phyloP scores from a whole-genome alignment of 2,329 filamentous ascomycete species.

The Aaosphaeria arxii region DNA sequence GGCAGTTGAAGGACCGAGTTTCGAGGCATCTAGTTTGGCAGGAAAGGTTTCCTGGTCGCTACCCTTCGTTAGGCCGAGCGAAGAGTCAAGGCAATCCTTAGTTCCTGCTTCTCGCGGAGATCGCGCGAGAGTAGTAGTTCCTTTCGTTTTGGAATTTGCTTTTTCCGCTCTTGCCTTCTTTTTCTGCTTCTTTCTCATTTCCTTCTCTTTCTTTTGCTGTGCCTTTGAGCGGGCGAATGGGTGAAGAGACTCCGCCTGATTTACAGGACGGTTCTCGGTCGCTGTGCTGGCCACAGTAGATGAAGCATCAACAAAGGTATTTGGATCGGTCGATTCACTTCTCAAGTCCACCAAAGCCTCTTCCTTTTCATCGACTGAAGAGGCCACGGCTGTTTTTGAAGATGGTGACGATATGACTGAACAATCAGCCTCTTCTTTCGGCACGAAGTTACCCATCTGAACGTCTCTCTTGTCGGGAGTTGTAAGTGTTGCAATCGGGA shows the following conservation, averaged over 20 bases:
- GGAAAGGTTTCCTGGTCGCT: no score
- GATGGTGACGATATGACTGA: neutral
- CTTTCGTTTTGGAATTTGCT: slow-evolving; percentile 2
- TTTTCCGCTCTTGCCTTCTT: slow-evolving; percentile 18
- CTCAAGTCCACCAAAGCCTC: no score
- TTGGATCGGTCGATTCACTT: no score
- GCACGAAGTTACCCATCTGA: no score
- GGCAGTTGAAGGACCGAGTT: no score
- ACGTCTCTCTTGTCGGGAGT: no score
- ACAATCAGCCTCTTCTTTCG: no score
- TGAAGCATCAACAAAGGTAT: neutral
- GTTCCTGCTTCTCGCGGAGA: neutral
- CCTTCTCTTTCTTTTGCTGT: slow-evolving; percentile 29
- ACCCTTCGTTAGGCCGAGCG: no score
- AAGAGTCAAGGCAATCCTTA: no score
- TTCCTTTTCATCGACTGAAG: neutral
- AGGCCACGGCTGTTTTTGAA: neutral
- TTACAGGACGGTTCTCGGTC: slow-evolving; percentile 8
- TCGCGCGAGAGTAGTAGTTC: neutral
- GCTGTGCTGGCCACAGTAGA: neutral
- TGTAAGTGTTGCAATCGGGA: no score
- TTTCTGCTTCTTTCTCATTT: slow-evolving; percentile 36
- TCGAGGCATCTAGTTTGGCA: no score
- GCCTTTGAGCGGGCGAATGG: slow-evolving; percentile 25
- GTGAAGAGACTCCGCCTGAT: slow-evolving; percentile 26